Evolutionary conservation across 2,329 filamentous ascomycete species (phyloP).

Genomic region (Colletotrichum cuscutae): DNA sequence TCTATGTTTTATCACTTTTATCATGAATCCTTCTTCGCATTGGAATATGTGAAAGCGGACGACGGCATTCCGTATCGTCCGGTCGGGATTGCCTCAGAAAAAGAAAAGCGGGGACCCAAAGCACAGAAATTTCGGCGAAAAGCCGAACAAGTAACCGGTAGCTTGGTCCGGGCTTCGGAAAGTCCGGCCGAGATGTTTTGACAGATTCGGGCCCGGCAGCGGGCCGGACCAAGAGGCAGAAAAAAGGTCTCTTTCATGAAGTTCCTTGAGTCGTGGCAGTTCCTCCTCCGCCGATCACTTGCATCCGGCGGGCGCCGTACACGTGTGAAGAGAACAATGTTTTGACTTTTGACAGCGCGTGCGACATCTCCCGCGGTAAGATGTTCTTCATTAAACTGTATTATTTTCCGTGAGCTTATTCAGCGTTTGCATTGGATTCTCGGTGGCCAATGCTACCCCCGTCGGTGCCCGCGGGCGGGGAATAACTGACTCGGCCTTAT

Average conservation of each 20-base stretch:
- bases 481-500: background rate
- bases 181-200: background rate
- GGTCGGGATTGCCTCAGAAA: background rate
- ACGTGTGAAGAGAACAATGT: background rate
- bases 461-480: background rate
- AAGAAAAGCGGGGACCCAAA: background rate
- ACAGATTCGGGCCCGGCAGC: background rate
- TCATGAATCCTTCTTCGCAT: too few species aligned
- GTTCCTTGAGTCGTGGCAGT: too few species aligned
- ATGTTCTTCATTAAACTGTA: background rate
- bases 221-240: background rate
- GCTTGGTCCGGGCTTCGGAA: background rate
- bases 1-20: too few species aligned
- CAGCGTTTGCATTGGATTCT: background rate
- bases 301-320: background rate
- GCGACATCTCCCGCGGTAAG: background rate
- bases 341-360: background rate
- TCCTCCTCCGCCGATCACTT: background rate
- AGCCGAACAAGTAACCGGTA: background rate
- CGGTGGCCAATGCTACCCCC: background rate
- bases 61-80: background rate
- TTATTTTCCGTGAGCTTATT: slow-evolving; percentile 1
- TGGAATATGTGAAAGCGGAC: background rate
- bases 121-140: background rate
- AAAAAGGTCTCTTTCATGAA: background rate